Evolutionary conservation across 257 asterid species (phyloP).

Genomic region (Vinca minor): DNA sequence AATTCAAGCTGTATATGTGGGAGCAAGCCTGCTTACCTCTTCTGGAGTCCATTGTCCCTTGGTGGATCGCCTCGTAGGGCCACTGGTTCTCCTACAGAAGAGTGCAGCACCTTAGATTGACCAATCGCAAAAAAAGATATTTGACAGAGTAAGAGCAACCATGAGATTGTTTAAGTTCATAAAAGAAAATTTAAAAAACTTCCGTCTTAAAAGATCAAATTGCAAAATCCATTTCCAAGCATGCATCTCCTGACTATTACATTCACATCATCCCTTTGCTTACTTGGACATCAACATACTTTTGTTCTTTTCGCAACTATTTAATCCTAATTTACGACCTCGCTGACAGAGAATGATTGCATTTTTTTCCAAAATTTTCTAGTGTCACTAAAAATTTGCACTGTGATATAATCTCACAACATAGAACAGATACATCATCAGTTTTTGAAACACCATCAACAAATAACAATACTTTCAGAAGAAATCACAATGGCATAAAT

Average conservation of each 20-base stretch:
- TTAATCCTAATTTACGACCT: background rate
- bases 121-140: background rate
- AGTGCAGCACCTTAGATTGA: constrained; percentile 4
- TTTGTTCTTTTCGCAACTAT: background rate
- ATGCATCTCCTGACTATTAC: too few relatives aligned
- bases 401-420: background rate
- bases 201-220: too few relatives aligned
- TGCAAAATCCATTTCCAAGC: too few relatives aligned
- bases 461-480: background rate
- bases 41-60: constrained; percentile 99
- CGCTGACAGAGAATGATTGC: background rate
- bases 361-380: background rate
- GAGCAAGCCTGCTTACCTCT: constrained; percentile 50
- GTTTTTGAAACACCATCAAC: background rate
- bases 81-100: constrained; percentile 71
- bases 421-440: background rate
- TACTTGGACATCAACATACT: background rate
- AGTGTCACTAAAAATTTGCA: background rate
- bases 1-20: background rate
- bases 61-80: constrained; percentile 97
- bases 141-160: background rate
- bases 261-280: background rate
- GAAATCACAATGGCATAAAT: background rate
- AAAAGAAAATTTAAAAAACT: background rate
- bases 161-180: background rate